Evolutionary conservation across 176 grass and related monocot species (phyloP), one percentile per base, ranked within the genome.

Genomic region (Avena sativa): DNA sequence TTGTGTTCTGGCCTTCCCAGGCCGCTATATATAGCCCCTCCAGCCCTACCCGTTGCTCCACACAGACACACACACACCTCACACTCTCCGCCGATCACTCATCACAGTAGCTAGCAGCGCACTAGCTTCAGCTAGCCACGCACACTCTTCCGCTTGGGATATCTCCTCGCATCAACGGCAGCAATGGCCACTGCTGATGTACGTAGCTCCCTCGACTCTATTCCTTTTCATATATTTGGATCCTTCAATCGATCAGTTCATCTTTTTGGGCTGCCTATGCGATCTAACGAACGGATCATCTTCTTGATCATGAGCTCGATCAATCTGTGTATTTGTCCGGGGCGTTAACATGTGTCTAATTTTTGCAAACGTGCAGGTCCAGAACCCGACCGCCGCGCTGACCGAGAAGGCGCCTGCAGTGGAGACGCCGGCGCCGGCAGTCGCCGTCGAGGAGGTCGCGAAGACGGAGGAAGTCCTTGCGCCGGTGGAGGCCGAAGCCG

Each of bases 101-200:
- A 23, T 47, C 69, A 47, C 69, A 2, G 12, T 34, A 38, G 36
- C 36, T 34, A 32, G 12, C 52, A 26, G 4, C 26, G 61, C 76
- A n/a, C 36, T 43, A 81, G 66, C 66, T 86, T 50, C n/a, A 67
- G 47, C 72, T 52, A 62, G 28, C 16, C 25, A n/a, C 12, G 7
- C 44, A 47, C 44, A 46, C 19, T 32, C 26, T n/a, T 10, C 70
- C 70, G 23, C 70, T 25, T 12, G 19, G 11, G 19, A 1, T 5
- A 21, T n/a, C 12, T 46, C 40, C 38, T n/a, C 3, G 38, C 43
- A 23, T 23, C 70, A 0, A 23, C 20, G 0, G 23, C 79, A 62
- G 13, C 76, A 83, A 96, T 96, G 94, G 91, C 91, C 89, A 86
- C 94, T 0, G 94, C 81, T 23, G 87, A 96, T 13, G 70, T 73